Base-by-base conservation (phyloP, 495 filamentous ascomycete genomes). In the Corynascus novoguineensis region DNA sequence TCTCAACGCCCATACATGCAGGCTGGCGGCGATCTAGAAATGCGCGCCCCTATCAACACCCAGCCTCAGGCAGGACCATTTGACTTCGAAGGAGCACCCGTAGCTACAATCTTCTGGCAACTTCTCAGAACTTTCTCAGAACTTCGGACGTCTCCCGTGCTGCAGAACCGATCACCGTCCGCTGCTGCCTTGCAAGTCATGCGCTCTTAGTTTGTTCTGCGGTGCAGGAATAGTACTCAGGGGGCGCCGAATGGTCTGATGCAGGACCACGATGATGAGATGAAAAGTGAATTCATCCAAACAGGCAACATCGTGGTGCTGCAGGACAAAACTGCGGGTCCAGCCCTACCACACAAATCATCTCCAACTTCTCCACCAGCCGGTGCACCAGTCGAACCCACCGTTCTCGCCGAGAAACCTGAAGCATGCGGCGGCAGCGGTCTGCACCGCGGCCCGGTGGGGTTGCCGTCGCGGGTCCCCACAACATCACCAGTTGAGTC, bases 311-410 rank as follows among this genome's bases (percentile, higher is more conserved):
- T 17, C 12, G n/a, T 27, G 27, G 17, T n/a, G n/a, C n/a, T n/a
- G 24, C 25, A 31, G 42, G 52, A 55, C 44, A 31, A 35, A 55
- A 28, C 40, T 21, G 52, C 52, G 41, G 40, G 31, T 22, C 51
- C 53, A 55, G 53, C 53, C 53, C 53, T 55, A 47, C 52, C 51
- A 31, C 29, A 46, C 27, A 35, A 35, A 3, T n/a, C 41, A 5
- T 45, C 28, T 11, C 29, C 29, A 27, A 25, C 22, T 25, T 27
- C 53, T 45, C 53, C 53, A 55, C 53, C 15, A 28, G 50, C n/a
- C 27, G 50, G 22, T n/a, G n/a, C n/a, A 28, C 19, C 17, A 24
- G 3, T 25, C 17, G 19, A 45, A 32, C 25, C 50, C 50, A 51
- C 49, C 49, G 22, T 38, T 38, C 28, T 45, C 51, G 40, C 40